A percentile compares a stretch with the other conserved stretches of the same genome.
These are phyloP conservation scores for Triadica sebifera DNA, from an alignment of 345 rosid species.

Conservation along the genomic window DNA sequence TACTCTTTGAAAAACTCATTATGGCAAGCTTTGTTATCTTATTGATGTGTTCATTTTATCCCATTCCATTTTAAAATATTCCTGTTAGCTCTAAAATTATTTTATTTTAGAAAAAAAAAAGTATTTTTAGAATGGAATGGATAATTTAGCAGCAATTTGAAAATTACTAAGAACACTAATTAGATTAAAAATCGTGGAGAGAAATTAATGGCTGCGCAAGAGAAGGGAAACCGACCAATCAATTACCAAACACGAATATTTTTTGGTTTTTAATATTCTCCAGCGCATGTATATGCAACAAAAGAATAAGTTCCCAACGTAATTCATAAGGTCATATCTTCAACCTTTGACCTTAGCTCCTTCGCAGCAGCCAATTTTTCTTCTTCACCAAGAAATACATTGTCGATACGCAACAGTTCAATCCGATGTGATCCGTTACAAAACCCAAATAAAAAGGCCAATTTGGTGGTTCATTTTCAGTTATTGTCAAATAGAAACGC, in stretches of 20 bases:
- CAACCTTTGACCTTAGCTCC: background rate
- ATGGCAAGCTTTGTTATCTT: no score
- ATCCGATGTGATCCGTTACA: background rate
- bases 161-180: no score
- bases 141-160: no score
- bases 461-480: background rate
- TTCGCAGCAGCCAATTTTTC: constrained; percentile 14
- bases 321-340: background rate
- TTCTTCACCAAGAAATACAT: constrained; percentile 14
- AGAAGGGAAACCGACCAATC: no score
- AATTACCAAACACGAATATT: background rate
- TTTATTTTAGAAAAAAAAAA: no score
- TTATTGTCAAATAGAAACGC: background rate
- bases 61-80: no score
- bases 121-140: no score
- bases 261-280: background rate
- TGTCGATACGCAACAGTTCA: background rate
- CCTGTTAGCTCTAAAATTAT: no score
- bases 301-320: no score
- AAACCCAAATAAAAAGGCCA: background rate
- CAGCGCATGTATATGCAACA: background rate
- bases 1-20: no score
- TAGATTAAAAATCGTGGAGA: constrained; percentile 41
- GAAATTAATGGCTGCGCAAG: no score
- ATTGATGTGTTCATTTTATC: no score